Evolutionary conservation across 2,329 filamentous ascomycete species (phyloP).

Genomic region (Magnaporthiopsis rhizophila): DNA sequence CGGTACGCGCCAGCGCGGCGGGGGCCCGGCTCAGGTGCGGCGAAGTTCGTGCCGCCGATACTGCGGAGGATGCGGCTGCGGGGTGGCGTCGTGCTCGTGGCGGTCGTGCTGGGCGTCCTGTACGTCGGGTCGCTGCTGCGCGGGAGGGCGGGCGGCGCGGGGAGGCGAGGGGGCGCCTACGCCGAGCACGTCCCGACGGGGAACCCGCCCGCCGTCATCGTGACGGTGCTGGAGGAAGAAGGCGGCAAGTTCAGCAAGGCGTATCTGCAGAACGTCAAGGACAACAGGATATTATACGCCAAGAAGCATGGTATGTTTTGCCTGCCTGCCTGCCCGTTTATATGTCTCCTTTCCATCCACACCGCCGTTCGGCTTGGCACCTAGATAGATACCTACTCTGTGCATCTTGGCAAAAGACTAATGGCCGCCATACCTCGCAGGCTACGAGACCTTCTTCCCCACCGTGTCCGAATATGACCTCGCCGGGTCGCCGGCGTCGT

Average conservation of each 20-base stretch:
- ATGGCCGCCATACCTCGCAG: slow-evolving; percentile 32
- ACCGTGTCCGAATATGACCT: slow-evolving; percentile 70
- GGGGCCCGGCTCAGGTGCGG: slow-evolving; percentile 31
- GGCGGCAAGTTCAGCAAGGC: slow-evolving; percentile 57
- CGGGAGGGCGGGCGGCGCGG: not conserved
- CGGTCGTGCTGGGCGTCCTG: slow-evolving; percentile 54
- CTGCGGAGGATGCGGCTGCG: slow-evolving; percentile 57
- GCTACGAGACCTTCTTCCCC: slow-evolving; percentile 80
- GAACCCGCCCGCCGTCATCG: slow-evolving; percentile 53
- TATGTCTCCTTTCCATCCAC: not conserved
- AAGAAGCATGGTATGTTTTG: slow-evolving; percentile 66
- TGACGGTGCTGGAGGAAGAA: slow-evolving; percentile 66
- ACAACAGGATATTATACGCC: slow-evolving; percentile 81
- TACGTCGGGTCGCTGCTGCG: slow-evolving; percentile 22
- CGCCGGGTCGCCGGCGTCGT: slow-evolving; percentile 49
- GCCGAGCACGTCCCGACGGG: slow-evolving; percentile 36
- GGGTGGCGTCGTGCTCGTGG: slow-evolving; percentile 47
- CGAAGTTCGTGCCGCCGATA: slow-evolving; percentile 26
- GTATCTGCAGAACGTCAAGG: slow-evolving; percentile 66
- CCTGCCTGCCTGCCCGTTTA: not conserved
- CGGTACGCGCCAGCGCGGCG: slow-evolving; percentile 56
- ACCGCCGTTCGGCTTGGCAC: not conserved
- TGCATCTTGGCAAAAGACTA: too few relatives aligned
- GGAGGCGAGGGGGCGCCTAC: slow-evolving; percentile 7
- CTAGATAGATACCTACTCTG: too few relatives aligned